Conservation (phyloP, 768 basidiomycete species). For the Tulasnella sp. region DNA sequence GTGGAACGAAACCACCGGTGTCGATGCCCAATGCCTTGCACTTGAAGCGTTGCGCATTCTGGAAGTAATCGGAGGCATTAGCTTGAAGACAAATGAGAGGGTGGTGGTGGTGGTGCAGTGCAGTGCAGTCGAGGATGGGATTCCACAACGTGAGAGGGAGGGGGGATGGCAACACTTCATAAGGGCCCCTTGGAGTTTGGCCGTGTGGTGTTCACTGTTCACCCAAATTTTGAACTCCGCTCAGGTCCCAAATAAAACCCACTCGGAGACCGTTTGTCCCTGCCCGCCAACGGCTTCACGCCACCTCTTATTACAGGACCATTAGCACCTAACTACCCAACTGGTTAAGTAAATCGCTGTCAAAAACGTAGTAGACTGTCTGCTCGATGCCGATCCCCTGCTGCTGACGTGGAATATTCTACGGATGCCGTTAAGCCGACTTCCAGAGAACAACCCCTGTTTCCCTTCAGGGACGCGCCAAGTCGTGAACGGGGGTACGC, state of each 20-base stretch:
- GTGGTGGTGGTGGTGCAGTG: not conserved
- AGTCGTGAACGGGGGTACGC: not conserved
- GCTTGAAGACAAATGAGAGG: not conserved
- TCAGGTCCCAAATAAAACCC: not conserved
- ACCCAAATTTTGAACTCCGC: not conserved
- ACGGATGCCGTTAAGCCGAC: not conserved
- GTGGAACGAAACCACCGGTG: not conserved
- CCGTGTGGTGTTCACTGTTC: not conserved
- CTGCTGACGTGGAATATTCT: not conserved
- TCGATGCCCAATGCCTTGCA: not conserved
- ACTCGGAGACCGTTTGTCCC: not conserved
- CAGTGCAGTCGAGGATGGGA: not conserved
- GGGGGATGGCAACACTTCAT: not conserved
- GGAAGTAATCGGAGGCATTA: too few relatives aligned
- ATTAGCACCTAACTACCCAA: too few relatives aligned
- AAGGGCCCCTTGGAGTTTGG: not conserved
- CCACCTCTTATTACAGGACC: not conserved
- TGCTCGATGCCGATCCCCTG: too few relatives aligned
- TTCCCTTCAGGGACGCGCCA: not conserved
- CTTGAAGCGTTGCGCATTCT: too few relatives aligned
- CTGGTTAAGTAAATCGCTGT: too few relatives aligned
- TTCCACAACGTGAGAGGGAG: not conserved
- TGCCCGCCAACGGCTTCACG: not conserved
- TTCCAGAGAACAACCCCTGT: not conserved
- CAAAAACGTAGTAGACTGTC: too few relatives aligned